Percentiles rank a stretch among this genome's conserved stretches.
These are phyloP conservation scores for Trichoderma orchidacearum DNA, from an alignment of 495 filamentous ascomycete genomes.

Conservation along the genomic window DNA sequence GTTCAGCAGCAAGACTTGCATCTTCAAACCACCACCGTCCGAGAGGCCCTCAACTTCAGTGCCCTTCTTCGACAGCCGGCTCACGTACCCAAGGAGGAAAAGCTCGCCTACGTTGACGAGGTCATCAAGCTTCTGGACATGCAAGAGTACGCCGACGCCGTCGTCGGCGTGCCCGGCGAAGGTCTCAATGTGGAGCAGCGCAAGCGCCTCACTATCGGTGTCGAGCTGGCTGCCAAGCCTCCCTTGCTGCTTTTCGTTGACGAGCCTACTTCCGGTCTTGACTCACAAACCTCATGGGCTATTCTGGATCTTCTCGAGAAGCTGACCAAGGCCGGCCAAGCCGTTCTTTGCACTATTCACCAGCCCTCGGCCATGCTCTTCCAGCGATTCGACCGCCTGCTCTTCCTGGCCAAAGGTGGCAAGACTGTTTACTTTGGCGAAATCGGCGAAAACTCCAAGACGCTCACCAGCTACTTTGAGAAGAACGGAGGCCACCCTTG, in stretches of 20 bases:
- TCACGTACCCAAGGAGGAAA: constrained; percentile 52
- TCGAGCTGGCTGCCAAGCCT: constrained; percentile 84
- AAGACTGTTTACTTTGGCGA: constrained; percentile 85
- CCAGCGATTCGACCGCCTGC: constrained; percentile 75
- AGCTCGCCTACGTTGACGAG: constrained; percentile 77
- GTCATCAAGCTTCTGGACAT: constrained; percentile 84
- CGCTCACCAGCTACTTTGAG: constrained; percentile 68
- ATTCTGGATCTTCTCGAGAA: constrained; percentile 70
- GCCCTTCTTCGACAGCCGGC: constrained; percentile 76
- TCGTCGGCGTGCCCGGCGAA: constrained; percentile 78
- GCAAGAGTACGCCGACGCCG: constrained; percentile 74
- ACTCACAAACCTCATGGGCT: constrained; percentile 78
- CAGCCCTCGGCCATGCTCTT: constrained; percentile 86
- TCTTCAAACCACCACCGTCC: constrained; percentile 70
- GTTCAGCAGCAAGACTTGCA: constrained; percentile 95
- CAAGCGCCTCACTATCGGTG: constrained; percentile 80
- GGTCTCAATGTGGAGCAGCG: constrained; percentile 89
- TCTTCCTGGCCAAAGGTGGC: constrained; percentile 73
- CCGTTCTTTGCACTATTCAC: constrained; percentile 86
- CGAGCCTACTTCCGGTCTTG: constrained; percentile 75
- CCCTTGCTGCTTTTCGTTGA: constrained; percentile 83
- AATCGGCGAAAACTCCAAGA: constrained; percentile 67
- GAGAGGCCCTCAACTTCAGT: constrained; percentile 72
- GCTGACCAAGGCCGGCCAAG: constrained; percentile 70
- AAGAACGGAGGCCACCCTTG: constrained; percentile 61